Conservation (phyloP, 2,329 filamentous ascomycete genomes). For the Cephalotrichum gorgonifer region DNA sequence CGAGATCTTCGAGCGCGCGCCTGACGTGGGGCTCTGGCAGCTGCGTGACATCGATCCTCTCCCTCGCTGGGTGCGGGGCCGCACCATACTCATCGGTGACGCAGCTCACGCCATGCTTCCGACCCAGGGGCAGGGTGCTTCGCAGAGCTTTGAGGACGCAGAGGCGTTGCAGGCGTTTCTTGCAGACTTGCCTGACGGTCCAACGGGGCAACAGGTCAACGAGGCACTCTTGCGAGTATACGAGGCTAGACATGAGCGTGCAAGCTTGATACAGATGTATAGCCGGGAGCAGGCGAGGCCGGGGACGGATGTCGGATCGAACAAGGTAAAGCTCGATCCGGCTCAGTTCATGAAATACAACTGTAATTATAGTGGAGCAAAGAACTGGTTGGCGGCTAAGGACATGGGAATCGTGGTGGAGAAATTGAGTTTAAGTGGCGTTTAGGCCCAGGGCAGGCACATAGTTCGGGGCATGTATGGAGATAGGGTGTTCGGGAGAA, state of each 20-base stretch:
- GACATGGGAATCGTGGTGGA: too few relatives aligned
- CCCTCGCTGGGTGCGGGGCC: constrained; percentile 48
- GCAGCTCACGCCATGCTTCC: constrained; percentile 20
- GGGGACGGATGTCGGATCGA: constrained; percentile 20
- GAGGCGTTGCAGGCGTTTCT: constrained; percentile 22
- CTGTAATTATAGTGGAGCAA: constrained; percentile 23
- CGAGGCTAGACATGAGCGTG: constrained; percentile 22
- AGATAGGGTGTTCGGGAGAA: too few relatives aligned
- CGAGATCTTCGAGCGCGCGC: constrained; percentile 49
- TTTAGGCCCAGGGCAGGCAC: too few relatives aligned
- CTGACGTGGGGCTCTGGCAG: constrained; percentile 59
- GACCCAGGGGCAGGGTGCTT: constrained; percentile 30
- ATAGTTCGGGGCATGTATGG: too few relatives aligned
- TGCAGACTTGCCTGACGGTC: constrained; percentile 10
- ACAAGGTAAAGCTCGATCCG: constrained; percentile 21
- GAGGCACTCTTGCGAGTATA: constrained; percentile 13
- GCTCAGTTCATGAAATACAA: constrained; percentile 32
- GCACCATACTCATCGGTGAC: constrained; percentile 12
- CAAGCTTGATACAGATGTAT: constrained; percentile 27
- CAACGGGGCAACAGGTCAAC: constrained; percentile 13
- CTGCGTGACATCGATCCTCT: constrained; percentile 51
- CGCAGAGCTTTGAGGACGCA: constrained; percentile 29
- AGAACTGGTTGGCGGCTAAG: constrained; percentile 23
- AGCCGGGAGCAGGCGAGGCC: constrained; percentile 29
- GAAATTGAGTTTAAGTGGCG: too few relatives aligned